Conservation (phyloP, 257 asterid genomes). For the Paraleonurus japonicus region DNA sequence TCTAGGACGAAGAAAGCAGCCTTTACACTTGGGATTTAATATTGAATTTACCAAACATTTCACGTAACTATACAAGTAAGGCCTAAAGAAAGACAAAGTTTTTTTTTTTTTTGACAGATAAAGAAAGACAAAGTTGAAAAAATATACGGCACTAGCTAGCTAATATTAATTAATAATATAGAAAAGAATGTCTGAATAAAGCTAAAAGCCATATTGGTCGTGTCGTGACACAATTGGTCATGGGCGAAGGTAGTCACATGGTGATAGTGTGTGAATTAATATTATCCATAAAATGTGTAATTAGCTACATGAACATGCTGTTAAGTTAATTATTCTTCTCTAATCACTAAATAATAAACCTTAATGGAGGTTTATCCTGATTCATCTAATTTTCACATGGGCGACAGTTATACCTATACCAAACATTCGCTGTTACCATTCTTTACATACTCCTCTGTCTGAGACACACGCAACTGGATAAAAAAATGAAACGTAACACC, state of each 20-base stretch:
- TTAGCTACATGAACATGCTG: conserved; percentile 1
- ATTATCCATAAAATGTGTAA: conserved; percentile 12
- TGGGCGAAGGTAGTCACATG: not conserved
- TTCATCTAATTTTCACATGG: conserved; percentile 30
- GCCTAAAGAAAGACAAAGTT: not conserved
- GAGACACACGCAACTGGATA: too few relatives aligned
- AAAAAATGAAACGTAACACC: too few relatives aligned
- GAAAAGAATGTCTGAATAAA: not conserved
- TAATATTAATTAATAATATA: too few relatives aligned
- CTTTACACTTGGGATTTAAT: too few relatives aligned
- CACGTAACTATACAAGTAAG: not conserved
- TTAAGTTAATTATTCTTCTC: not conserved
- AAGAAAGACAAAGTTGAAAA: too few relatives aligned
- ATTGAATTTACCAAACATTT: not conserved
- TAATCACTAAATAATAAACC: not conserved
- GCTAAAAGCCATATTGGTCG: not conserved
- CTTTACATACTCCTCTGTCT: too few relatives aligned
- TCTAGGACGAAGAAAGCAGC: too few relatives aligned
- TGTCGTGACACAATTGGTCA: conserved; percentile 8
- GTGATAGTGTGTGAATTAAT: not conserved
- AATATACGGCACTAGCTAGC: too few relatives aligned
- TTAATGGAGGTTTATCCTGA: conserved; percentile 11
- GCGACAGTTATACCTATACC: conserved; percentile 12
- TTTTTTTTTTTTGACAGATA: too few relatives aligned
- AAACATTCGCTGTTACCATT: conserved; percentile 23